phyloP scores from a whole-genome alignment of 2,329 filamentous ascomycete species.

The Phyllosticta citribraziliensis region DNA sequence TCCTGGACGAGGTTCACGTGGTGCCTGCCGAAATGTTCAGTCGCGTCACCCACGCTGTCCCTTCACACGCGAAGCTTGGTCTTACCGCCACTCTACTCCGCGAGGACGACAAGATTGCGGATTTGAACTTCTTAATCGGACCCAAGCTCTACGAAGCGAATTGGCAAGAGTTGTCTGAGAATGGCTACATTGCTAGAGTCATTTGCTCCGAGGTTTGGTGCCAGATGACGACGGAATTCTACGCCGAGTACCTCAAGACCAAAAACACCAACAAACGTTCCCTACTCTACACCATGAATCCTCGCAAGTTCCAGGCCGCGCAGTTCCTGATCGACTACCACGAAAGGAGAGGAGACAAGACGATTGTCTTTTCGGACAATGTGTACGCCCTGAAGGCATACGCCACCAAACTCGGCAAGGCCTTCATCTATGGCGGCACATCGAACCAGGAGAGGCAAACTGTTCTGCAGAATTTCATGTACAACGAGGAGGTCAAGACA shows the following conservation, averaged over 20 bases:
- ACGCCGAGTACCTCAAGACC: slow-evolving; percentile 75
- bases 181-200: slow-evolving; percentile 92
- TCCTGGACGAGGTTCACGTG: slow-evolving; percentile 95
- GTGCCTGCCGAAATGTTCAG: slow-evolving; percentile 95
- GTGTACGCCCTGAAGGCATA: slow-evolving; percentile 86
- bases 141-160: slow-evolving; percentile 98
- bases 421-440: slow-evolving; percentile 86
- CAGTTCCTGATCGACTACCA: slow-evolving; percentile 99
- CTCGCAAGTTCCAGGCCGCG: slow-evolving; percentile 90
- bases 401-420: slow-evolving; percentile 72
- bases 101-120: slow-evolving; percentile 97
- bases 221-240: slow-evolving; percentile 97
- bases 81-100: slow-evolving; percentile 86
- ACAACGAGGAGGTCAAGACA: slow-evolving; percentile 81
- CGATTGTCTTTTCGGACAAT: slow-evolving; percentile 97
- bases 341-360: slow-evolving; percentile 87
- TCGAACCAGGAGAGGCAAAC: slow-evolving; percentile 74
- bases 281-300: slow-evolving; percentile 92
- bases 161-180: slow-evolving; percentile 97
- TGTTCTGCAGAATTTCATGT: slow-evolving; percentile 89
- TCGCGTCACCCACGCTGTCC: slow-evolving; percentile 85
- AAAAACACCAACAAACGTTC: slow-evolving; percentile 54
- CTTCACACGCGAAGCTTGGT: slow-evolving; percentile 89
- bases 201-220: slow-evolving; percentile 99
- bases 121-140: slow-evolving; percentile 94